Base-by-base conservation (phyloP, 2,329 filamentous ascomycete genomes). In the Orbilia blumenaviensis region DNA sequence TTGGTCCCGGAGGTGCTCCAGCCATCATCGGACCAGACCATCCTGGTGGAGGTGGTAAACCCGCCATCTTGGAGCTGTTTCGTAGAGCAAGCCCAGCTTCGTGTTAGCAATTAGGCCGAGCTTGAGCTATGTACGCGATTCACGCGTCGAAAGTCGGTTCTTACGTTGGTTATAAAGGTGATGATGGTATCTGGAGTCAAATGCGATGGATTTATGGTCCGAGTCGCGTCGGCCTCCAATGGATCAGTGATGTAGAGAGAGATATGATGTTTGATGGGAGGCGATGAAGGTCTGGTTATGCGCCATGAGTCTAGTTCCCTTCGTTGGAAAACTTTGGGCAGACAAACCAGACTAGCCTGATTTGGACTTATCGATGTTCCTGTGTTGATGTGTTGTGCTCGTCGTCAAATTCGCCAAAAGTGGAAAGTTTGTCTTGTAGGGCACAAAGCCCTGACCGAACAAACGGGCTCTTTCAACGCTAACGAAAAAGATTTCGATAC, bases 21-120 rank as follows among this genome's bases (percentile, higher is more conserved):
- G 83, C 82, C 78, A 83, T 78, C 64, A 78, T 82, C 76, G 82
- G 81, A 78, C 82, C 86, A 81, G 85, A 85, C 88, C 88, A 90
- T 83, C 89, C 88, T 78, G 89, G 89, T 76, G 90, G 90, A 81
- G 86, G 87, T 79, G 89, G 88, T 80, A 76, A 58, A 66, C 72
- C 72, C 32, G 72, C 72, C 72, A 76, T 76, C 58, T 63, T 76
- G 54, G 42, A 76, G 72, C 72, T 76, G 64, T 69, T 50, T 64
- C 23, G 29, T 38, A 18, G 29, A 38, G 42, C 8, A 64, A 34
- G 58, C 21, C 18, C 34, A 66, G 64, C 66, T 25, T 76, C 72
- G 71, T 68, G 72, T 76, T 76, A 76, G 72, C 72, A 63, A 48
- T 60, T 32, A 14, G 36, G 32, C 46, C 42, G 18, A 56, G 32